Evolutionary conservation across 2,329 filamentous ascomycete species (phyloP), one percentile per base, ranked within the genome.

Genomic region (Arthrobotrys sinensis): DNA sequence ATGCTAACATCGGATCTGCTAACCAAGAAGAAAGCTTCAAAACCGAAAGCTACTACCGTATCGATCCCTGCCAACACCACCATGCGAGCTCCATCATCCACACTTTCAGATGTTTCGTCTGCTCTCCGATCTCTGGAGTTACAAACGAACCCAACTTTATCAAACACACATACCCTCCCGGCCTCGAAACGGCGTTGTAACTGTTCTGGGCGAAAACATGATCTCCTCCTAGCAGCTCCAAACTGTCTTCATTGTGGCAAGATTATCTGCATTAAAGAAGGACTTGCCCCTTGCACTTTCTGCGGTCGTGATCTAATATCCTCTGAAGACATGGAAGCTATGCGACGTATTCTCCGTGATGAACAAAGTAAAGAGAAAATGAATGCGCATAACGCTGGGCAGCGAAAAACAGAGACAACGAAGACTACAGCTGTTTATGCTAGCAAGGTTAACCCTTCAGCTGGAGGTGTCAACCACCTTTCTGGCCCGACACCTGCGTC

Each of bases 211-310:
- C 90, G 92, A 0, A 89, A 93, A 1, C 96, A 99, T 84, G 93
- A 95, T 0, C 88, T 98, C 1, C 91, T 97, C 52, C 90, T 90
- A n/a, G 94, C 95, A 0, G 94, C 94, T 0, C 96, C 96, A 0
- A 99, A 98, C 83, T 99, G 96, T 83, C 86, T 96, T 14, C 91
- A 89, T 52, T 99, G 96, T 82, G 96, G 96, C 76, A 98, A 98
- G 84, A 93, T 99, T 11, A 91, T 98, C 68, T 99, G 96, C 83
- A 90, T 97, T 24, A 94, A 96, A 82, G 94, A 99, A 84, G 96
- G 96, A 0, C 87, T 98, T 0, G 95, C 95, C 0, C 95, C 95
- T 0, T 99, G 96, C 84, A 97, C 95, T 0, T 97, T 93, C 83
- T 99, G 96, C 85, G 90, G 90, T 0, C 87, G 88, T 0, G 90